Conservation (phyloP, 495 filamentous ascomycete genomes). For the Penicillium longicatenatum region DNA sequence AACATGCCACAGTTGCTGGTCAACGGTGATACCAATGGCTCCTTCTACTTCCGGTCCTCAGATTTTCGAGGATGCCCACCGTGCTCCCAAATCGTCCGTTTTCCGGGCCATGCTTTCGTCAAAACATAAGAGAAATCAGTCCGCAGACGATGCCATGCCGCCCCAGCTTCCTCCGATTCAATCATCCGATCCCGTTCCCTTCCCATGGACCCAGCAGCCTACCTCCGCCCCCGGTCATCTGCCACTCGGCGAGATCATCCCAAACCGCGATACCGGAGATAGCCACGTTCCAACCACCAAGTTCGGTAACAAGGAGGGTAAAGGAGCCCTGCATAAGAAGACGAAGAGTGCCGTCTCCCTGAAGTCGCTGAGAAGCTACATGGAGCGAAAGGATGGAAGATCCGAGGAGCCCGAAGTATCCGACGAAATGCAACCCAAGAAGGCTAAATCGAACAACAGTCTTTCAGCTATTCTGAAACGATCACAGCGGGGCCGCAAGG, state of each 20-base stretch:
- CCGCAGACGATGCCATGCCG: conserved; percentile 39
- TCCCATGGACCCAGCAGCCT: conserved; percentile 32
- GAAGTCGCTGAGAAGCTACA: conserved; percentile 58
- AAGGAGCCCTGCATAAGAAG: conserved; percentile 57
- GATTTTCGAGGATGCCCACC: conserved; percentile 49
- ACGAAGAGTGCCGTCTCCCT: conserved; percentile 68
- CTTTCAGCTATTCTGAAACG: conserved; percentile 58
- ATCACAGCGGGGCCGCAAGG: conserved; percentile 45
- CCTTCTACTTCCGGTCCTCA: conserved; percentile 37
- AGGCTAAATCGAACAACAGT: conserved; percentile 82
- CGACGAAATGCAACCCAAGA: conserved; percentile 63
- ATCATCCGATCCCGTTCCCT: conserved; percentile 19
- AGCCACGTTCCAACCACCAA: conserved; percentile 22
- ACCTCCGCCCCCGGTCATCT: conserved; percentile 28
- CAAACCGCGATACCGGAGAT: conserved; percentile 40
- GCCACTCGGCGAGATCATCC: conserved; percentile 41
- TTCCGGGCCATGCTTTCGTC: conserved; percentile 49
- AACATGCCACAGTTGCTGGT: conserved; percentile 32
- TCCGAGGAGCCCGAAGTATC: conserved; percentile 42
- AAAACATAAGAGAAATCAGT: conserved; percentile 45
- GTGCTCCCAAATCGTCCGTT: conserved; percentile 43
- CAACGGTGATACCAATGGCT: conserved; percentile 44
- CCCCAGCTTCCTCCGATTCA: conserved; percentile 18
- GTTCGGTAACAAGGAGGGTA: conserved; percentile 31
- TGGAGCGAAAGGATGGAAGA: conserved; percentile 54